A percentile compares a stretch with the other conserved stretches of the same genome.
Evolutionary conservation across 352 stramenopile species (phyloP).

Genomic region (Phytophthora hibernalis): DNA sequence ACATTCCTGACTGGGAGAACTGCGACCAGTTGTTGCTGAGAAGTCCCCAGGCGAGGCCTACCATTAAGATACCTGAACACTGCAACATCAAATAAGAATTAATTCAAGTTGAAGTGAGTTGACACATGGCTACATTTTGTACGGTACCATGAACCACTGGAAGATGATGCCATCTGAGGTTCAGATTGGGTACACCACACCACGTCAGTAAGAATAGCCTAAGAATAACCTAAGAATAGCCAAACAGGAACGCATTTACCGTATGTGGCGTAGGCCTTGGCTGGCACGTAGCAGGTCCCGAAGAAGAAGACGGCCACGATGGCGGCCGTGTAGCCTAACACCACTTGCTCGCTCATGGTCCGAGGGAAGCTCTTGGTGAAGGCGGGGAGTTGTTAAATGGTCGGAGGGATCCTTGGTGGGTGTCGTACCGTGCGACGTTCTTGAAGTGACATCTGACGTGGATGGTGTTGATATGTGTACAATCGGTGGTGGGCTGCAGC

Average conservation of each 20-base stretch:
- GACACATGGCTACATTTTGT: constrained; percentile 17
- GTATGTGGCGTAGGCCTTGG: constrained; percentile 86
- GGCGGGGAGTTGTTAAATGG: constrained; percentile 8
- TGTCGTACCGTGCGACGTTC: not conserved
- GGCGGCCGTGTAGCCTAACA: constrained; percentile 66
- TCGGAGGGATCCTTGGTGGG: constrained; percentile 4
- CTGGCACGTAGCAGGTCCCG: constrained; percentile 84
- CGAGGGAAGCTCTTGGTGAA: not conserved
- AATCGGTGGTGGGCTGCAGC: too few relatives aligned
- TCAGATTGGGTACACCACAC: constrained; percentile 28
- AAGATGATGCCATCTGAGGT: constrained; percentile 86
- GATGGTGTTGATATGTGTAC: too few relatives aligned
- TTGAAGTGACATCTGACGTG: too few relatives aligned
- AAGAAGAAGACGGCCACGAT: constrained; percentile 86
- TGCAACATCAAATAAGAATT: constrained; percentile 30
- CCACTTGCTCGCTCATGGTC: constrained; percentile 42
- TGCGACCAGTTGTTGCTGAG: constrained; percentile 85
- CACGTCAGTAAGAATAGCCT: not conserved
- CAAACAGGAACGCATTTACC: constrained; percentile 40
- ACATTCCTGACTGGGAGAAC: constrained; percentile 78
- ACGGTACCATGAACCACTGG: constrained; percentile 87
- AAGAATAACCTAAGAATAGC: not conserved
- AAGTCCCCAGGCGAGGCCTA: constrained; percentile 77
- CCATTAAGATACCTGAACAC: constrained; percentile 88
- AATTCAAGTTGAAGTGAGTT: not conserved